Conservation (phyloP, 306 rosid species). For the Pyrus communis region DNA sequence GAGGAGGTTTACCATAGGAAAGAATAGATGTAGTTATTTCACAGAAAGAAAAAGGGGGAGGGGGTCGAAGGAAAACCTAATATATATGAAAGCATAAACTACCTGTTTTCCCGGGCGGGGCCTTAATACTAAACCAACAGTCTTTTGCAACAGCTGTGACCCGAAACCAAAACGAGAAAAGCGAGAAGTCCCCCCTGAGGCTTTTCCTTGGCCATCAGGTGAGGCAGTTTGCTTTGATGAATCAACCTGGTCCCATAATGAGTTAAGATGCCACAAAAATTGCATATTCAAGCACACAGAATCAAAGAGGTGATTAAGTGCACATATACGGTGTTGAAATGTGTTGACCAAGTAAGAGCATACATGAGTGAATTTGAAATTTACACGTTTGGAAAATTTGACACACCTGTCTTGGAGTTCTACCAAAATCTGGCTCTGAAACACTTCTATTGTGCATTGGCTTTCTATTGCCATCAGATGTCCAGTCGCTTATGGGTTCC, state of each 20-base stretch:
- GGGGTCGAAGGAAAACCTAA: neutral
- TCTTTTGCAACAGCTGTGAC: conserved; percentile 63
- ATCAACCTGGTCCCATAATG: conserved; percentile 22
- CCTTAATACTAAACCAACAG: conserved; percentile 63
- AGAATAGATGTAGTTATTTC: neutral
- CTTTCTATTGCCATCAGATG: conserved; percentile 45
- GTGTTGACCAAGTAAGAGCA: neutral
- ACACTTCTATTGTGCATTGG: conserved; percentile 70
- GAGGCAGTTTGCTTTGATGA: conserved; percentile 42
- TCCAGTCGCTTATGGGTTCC: conserved; percentile 78
- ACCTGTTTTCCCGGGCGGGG: conserved; percentile 81
- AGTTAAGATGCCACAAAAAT: conserved; percentile 9
- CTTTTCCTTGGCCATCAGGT: conserved; percentile 50
- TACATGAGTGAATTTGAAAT: neutral
- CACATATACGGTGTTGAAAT: neutral
- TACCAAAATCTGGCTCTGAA: conserved; percentile 89
- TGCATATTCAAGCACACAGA: too few relatives aligned
- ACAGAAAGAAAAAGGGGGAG: neutral
- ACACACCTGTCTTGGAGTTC: conserved; percentile 76
- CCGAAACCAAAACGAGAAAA: conserved; percentile 77
- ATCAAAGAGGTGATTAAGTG: neutral
- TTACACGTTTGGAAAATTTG: neutral
- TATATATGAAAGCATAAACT: neutral
- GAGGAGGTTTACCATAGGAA: conserved; percentile 11
- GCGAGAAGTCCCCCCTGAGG: conserved; percentile 55